These are phyloP conservation scores for Nymphaea colorata DNA, from an alignment of 164 flowering plant genomes.

Conservation along the genomic window DNA sequence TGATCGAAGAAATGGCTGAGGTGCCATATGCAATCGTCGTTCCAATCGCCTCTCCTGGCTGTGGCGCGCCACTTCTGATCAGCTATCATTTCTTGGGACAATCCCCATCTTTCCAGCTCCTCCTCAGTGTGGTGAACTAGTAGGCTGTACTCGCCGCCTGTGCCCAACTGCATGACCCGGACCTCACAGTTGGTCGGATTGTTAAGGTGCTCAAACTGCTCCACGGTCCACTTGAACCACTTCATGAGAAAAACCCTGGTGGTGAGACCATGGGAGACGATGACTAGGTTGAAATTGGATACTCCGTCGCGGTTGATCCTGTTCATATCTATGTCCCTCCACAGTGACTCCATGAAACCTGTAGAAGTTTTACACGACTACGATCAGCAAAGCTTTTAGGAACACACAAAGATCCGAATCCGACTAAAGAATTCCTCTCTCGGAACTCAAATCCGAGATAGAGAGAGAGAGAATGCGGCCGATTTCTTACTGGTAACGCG, in stretches of 20 bases:
- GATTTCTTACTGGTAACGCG: constrained; percentile 68
- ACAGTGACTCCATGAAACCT: constrained; percentile 88
- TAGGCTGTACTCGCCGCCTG: constrained; percentile 85
- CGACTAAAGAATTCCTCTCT: too few species aligned
- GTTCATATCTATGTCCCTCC: constrained; percentile 92
- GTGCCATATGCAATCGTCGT: constrained; percentile 12
- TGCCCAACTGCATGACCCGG: constrained; percentile 72
- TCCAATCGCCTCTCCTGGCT: constrained; percentile 44
- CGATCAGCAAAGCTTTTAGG: too few species aligned
- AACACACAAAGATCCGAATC: too few species aligned
- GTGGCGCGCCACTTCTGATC: constrained; percentile 76
- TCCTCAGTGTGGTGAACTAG: constrained; percentile 69
- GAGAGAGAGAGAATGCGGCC: not conserved
- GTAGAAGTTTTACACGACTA: constrained; percentile 10
- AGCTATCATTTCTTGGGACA: constrained; percentile 73
- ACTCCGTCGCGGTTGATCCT: constrained; percentile 43
- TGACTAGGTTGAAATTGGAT: constrained; percentile 52
- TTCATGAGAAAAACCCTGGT: constrained; percentile 82
- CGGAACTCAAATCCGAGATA: not conserved
- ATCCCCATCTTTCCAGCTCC: constrained; percentile 74
- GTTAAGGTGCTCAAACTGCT: constrained; percentile 74
- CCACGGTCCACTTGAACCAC: constrained; percentile 98
- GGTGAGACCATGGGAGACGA: constrained; percentile 68
- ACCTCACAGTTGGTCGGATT: constrained; percentile 64
- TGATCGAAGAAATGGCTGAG: too few species aligned